Conservation (phyloP, 129 eudicot genomes). For the Artemisia tridentata region DNA sequence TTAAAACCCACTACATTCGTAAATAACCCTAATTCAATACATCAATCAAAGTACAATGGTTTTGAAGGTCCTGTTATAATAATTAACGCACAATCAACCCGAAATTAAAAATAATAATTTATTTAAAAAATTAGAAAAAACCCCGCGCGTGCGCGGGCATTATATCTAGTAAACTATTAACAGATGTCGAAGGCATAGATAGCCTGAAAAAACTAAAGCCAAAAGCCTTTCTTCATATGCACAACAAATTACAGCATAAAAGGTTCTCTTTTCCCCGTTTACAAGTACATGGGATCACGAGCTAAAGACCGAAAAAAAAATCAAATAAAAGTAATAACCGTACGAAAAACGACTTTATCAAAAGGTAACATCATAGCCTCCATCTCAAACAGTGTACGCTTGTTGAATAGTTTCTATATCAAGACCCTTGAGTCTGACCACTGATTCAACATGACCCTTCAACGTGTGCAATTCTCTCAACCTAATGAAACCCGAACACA, state of each 20-base stretch:
- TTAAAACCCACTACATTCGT: too few species aligned
- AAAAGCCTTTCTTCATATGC: slow-evolving; percentile 38
- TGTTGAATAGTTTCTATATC: slow-evolving; percentile 95
- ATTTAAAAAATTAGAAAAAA: too few species aligned
- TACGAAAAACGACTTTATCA: slow-evolving; percentile 16
- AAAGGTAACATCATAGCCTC: slow-evolving; percentile 9
- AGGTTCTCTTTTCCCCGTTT: slow-evolving; percentile 29
- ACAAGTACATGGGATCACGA: slow-evolving; percentile 36
- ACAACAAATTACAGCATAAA: slow-evolving; percentile 37
- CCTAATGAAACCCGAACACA: slow-evolving; percentile 41
- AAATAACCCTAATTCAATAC: too few species aligned
- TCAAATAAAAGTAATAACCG: slow-evolving; percentile 22
- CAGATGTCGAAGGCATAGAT: not conserved
- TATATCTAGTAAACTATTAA: not conserved
- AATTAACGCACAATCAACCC: too few species aligned
- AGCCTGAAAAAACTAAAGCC: slow-evolving; percentile 13
- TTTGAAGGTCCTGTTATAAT: too few species aligned
- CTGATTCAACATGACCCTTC: slow-evolving; percentile 97
- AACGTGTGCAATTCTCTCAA: slow-evolving; percentile 84
- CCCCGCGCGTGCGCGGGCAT: too few species aligned
- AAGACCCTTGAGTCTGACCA: slow-evolving; percentile 91
- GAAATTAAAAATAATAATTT: too few species aligned
- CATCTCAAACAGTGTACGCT: slow-evolving; percentile 84
- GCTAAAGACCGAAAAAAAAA: slow-evolving; percentile 17
- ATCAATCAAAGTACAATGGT: too few species aligned